phyloP scores from a whole-genome alignment of 73 alveolate species.

The Stentor coeruleus region DNA sequence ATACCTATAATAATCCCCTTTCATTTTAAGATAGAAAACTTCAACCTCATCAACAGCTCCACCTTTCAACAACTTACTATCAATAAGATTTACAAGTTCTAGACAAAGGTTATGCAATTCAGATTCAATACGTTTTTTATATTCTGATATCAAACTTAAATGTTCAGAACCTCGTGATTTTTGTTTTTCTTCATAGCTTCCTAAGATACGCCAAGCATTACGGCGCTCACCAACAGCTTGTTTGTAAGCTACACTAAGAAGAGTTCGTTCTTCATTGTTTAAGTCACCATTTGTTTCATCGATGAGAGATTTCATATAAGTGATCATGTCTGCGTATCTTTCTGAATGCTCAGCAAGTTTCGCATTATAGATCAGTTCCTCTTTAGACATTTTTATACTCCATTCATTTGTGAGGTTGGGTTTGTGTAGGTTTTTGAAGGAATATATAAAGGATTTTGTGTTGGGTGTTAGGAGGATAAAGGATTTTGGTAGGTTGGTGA shows the following conservation, averaged over 20 bases:
- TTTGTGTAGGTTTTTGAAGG: no score
- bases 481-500: no score
- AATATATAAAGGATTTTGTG: no score
- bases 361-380: constrained; percentile 55
- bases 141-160: constrained; percentile 38
- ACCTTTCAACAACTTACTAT: constrained; percentile 39
- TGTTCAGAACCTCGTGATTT: constrained; percentile 45
- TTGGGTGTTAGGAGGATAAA: no score
- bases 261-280: constrained; percentile 64
- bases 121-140: constrained; percentile 48
- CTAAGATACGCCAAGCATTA: constrained; percentile 54
- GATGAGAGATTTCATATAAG: constrained; percentile 52
- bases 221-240: constrained; percentile 44
- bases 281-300: constrained; percentile 47
- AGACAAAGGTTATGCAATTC: constrained; percentile 59
- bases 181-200: constrained; percentile 63
- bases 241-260: constrained; percentile 55
- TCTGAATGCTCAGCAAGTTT: constrained; percentile 69
- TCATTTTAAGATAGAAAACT: constrained; percentile 67
- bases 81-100: constrained; percentile 49
- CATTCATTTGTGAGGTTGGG: no score
- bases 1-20: constrained; percentile 74
- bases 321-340: constrained; percentile 58
- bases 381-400: constrained; percentile 42
- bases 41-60: constrained; percentile 57